Percentiles rank a stretch among this genome's conserved stretches.
Conservation (phyloP, 2,329 filamentous ascomycete species). For the Pyricularia grisea region DNA sequence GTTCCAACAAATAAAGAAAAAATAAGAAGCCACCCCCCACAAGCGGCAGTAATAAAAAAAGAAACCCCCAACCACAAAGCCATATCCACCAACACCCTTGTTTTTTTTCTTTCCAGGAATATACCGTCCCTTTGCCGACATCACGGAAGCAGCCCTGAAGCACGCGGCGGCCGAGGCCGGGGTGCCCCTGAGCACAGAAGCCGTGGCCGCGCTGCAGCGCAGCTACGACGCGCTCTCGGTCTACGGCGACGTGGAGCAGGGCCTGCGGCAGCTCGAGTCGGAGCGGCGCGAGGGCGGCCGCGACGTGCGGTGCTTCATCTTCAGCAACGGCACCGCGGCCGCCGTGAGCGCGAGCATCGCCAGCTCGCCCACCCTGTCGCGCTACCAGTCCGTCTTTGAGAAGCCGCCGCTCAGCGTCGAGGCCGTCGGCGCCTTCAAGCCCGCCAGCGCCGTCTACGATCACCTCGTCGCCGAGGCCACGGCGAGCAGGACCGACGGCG, state of each 20-base stretch:
- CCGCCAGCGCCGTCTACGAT: conserved; percentile 50
- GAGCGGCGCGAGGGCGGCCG: conserved; percentile 11
- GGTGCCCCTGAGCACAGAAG: conserved; percentile 30
- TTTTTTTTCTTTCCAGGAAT: conserved; percentile 29
- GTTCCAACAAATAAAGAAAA: conserved; percentile 13
- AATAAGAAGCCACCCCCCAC: background rate
- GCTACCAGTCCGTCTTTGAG: conserved; percentile 33
- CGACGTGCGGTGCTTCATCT: conserved; percentile 50
- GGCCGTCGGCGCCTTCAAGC: conserved; percentile 53
- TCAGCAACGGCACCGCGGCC: conserved; percentile 57
- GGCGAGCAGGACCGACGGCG: conserved; percentile 10
- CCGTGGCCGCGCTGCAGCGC: conserved; percentile 44
- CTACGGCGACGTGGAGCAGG: conserved; percentile 53
- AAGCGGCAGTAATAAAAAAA: no score
- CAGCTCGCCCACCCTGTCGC: conserved; percentile 44
- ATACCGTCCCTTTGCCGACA: conserved; percentile 52
- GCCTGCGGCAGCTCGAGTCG: conserved; percentile 36
- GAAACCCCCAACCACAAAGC: no score
- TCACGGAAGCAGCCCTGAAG: conserved; percentile 52
- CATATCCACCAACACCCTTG: background rate
- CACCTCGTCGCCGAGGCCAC: conserved; percentile 40
- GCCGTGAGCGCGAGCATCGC: conserved; percentile 55
- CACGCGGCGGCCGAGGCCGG: conserved; percentile 54
- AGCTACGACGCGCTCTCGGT: conserved; percentile 55
- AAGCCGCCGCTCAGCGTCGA: conserved; percentile 52